phyloP scores from a whole-genome alignment of 2,329 filamentous ascomycete species.

The Tolypocladium tropicale region DNA sequence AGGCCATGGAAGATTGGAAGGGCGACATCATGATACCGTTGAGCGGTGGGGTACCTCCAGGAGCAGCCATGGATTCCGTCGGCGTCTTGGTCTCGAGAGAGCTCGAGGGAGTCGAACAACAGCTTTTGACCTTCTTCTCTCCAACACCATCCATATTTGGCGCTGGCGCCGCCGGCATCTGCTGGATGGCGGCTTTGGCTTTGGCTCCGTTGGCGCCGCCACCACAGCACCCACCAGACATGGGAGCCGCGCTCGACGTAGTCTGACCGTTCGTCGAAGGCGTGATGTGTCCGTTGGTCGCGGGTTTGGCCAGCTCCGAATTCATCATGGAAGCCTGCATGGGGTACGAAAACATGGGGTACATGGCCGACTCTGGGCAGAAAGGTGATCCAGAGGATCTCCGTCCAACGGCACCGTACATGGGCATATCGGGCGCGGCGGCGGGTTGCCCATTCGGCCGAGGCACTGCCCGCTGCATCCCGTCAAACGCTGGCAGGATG shows the following conservation, averaged over 20 bases:
- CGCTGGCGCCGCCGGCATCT: slow-evolving; percentile 6
- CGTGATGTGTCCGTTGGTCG: slow-evolving; percentile 10
- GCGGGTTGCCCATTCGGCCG: slow-evolving; percentile 9
- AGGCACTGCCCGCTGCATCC: slow-evolving; percentile 14
- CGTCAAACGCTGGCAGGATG: slow-evolving; percentile 26
- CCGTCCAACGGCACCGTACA: slow-evolving; percentile 19
- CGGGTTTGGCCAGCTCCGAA: slow-evolving; percentile 7
- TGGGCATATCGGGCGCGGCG: slow-evolving; percentile 11
- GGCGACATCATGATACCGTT: slow-evolving; percentile 23
- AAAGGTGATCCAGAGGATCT: slow-evolving; percentile 14
- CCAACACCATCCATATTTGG: slow-evolving; percentile 8
- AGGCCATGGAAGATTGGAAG: slow-evolving; percentile 23
- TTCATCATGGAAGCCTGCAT: slow-evolving; percentile 14
- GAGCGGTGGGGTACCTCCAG: slow-evolving; percentile 8
- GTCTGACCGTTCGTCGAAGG: slow-evolving; percentile 11
- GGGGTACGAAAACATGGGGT: slow-evolving; percentile 21
- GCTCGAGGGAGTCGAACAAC: slow-evolving; percentile 16
- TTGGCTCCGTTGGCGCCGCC: slow-evolving; percentile 5
- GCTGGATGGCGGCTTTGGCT: slow-evolving; percentile 1
- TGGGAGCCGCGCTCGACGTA: background rate
- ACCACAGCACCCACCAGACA: slow-evolving; percentile 12
- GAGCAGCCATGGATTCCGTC: slow-evolving; percentile 9
- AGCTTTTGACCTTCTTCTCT: slow-evolving; percentile 14
- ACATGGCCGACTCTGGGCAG: slow-evolving; percentile 14
- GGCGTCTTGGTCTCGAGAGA: slow-evolving; percentile 11